Base-by-base conservation (phyloP, 2,329 filamentous ascomycete genomes). In the Cordyceps javanica region DNA sequence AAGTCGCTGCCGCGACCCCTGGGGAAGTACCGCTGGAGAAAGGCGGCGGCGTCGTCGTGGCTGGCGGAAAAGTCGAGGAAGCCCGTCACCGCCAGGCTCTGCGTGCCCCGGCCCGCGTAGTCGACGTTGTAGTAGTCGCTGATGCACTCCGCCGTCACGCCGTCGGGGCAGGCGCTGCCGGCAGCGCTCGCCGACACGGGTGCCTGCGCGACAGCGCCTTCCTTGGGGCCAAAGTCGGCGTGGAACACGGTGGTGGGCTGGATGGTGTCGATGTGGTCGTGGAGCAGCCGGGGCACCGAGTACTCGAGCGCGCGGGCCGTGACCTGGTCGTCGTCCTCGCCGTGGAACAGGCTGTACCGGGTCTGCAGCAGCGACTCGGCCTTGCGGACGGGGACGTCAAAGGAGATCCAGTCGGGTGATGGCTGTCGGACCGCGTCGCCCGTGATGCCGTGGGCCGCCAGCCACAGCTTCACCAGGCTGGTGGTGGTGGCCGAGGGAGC, bases 381-480 rank as follows among this genome's bases (percentile, higher is more conserved):
- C 36, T 56, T 56, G 54, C 16, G 28, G 34, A 56, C 25, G 32
- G 54, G 44, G 7, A 49, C 19, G 21, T 51, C 48, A 19, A 51
- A 51, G 13, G 46, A 34, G 11, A 55, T 46, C 53, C 53, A 55
- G 34, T 55, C 53, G 9, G 53, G 44, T 1, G 51, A 41, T 9
- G 51, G n/a, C 39, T 54, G 51, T n/a, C 21, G 34, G 9, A 50
- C 21, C 19, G 45, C 23, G 14, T 32, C 28, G 14, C 51, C 52
- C 3, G 48, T 48, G 48, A 60, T 57, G 16, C 55, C 59, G 13
- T 57, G 34, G 10, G 30, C 32, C 23, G 44, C 49, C 21, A 67
- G 57, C 66, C 66, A 68, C 19, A 51, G 46, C 57, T 61, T 59
- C 14, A 67, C 64, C 8, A 60, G 60, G 8, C 53, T 55, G 21